These are phyloP conservation scores for Artemisia annua DNA, from an alignment of 129 eudicot species.

Conservation along the genomic window DNA sequence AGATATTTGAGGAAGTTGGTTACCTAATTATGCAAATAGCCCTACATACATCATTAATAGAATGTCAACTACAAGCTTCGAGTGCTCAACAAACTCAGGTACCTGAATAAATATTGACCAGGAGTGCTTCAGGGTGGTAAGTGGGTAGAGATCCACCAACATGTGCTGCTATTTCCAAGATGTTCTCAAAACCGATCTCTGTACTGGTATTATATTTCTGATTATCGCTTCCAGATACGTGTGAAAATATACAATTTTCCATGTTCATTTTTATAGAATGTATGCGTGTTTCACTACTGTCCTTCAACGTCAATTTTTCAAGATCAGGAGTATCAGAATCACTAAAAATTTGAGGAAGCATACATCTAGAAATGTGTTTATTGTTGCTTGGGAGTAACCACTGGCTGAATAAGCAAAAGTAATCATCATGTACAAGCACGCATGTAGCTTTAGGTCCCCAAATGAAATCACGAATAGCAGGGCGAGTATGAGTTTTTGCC, in stretches of 20 bases:
- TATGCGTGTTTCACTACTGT: conserved; percentile 18
- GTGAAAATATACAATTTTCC: conserved; percentile 41
- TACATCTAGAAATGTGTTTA: conserved; percentile 29
- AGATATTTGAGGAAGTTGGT: not conserved
- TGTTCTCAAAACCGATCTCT: conserved; percentile 40
- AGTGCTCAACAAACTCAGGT: conserved; percentile 11
- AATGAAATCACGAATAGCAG: conserved; percentile 54
- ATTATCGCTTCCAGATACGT: conserved; percentile 25
- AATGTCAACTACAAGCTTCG: not conserved
- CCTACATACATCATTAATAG: not conserved
- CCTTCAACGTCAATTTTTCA: conserved; percentile 33
- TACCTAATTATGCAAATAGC: not conserved
- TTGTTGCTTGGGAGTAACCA: conserved; percentile 39
- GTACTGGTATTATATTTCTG: conserved; percentile 27
- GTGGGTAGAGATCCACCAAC: conserved; percentile 74
- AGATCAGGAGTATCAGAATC: conserved; percentile 39
- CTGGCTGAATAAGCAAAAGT: conserved; percentile 66
- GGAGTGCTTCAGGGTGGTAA: conserved; percentile 83
- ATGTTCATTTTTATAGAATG: conserved; percentile 35
- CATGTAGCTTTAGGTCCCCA: conserved; percentile 78
- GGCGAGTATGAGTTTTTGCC: conserved; percentile 48
- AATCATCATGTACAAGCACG: conserved; percentile 64
- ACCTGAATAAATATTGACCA: conserved; percentile 79
- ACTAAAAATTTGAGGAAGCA: conserved; percentile 30
- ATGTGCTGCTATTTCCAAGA: conserved; percentile 54